Evolutionary conservation across 106 monocot genomes (phyloP), one percentile per base, ranked within the genome.

Genomic region (Dioscorea dumetorum): DNA sequence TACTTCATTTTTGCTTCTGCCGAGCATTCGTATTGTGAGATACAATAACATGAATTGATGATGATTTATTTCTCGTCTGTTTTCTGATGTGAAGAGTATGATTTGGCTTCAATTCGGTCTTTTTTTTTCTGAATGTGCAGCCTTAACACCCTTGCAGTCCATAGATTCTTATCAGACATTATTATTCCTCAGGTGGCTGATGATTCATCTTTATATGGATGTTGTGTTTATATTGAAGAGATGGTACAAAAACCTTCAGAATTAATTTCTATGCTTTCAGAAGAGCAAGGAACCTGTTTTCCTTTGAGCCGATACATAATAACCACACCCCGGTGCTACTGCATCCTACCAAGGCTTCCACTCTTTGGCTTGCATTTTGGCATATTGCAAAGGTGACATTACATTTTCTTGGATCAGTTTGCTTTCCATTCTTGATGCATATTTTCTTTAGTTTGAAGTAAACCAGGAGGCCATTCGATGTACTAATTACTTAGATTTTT

Each of bases 341-440:
- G 99, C 76, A 90, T 99, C 74, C 66, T 99, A 57, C 90, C 99
- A 51, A 84, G 93, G 70, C 90, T 90, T 76, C 99, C 99, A 16
- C 93, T 99, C 77, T 99, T 99, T 72, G 87, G 85, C 64, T 74
- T 99, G 77, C 99, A 99, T 75, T 99, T 99, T 77, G 87, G 93
- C 22, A 62, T 99, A 72, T 52, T 99, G 67, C 80, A 79, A 78
- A 99, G 99, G 99, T 99, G 57, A 61, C 14, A 9, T 24, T n/a
- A 0, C 24, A 41, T 41, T 41, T 28, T 41, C 41, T 41, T 41
- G 41, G 41, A 41, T 41, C 41, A 41, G 1, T 41, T 41, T 41
- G 41, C 10, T 41, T 41, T 41, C 41, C 41, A 1, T 10, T 41
- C 3, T 41, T 10, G 10, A 41, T 41, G 6, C 41, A 41, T 41